Base-by-base conservation (phyloP, 352 stramenopile species). In the Blastocystis hominis region DNA sequence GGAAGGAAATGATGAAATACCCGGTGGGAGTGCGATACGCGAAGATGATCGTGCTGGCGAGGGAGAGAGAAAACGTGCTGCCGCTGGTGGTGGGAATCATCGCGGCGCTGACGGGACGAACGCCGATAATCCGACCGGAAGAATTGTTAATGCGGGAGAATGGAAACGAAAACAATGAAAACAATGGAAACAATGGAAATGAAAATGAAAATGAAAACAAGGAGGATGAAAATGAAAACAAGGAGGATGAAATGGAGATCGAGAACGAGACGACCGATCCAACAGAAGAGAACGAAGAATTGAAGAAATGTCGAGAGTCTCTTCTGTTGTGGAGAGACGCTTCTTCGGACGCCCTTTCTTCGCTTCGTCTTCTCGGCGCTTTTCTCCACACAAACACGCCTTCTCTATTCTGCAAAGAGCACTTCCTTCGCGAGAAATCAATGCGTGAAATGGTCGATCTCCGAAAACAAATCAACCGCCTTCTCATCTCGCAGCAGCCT, bases 1-100 rank as follows among this genome's bases (percentile, higher is more conserved):
- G 94, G 5, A 89, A 90, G 5, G 90, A 91, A 79, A 91, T 97
- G 9, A 93, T 94, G 9, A 91, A 93, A 80, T 95, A 96, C 86
- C 94, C 94, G 0, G 92, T 96, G 5, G 91, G 92, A 1, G 91
- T 93, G 30, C 91, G 92, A 5, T 94, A 96, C 54, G 93, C 92
- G 0, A 96, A 96, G 89, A 96, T 97, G 93, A 75, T 97, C 20
- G 77, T 96, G 50, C 34, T 91, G 30, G 88, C 75, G 17, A 20
- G 53, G 20, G 56, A 89, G 44, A 42, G 30, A 36, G 17, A 53
- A 5, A 24, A 44, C 34, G 64, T 87, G 4, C n/a, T 90, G 24
- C 59, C 44, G 9, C 68, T 63, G 4, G 55, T 89, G 3, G 13
- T 90, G 9, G 89, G 76, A 15, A 24, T 91, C 2, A 89, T 90